phyloP scores from a whole-genome alignment of 2,329 filamentous ascomycete genomes.

The Amauroascus verrucosus region DNA sequence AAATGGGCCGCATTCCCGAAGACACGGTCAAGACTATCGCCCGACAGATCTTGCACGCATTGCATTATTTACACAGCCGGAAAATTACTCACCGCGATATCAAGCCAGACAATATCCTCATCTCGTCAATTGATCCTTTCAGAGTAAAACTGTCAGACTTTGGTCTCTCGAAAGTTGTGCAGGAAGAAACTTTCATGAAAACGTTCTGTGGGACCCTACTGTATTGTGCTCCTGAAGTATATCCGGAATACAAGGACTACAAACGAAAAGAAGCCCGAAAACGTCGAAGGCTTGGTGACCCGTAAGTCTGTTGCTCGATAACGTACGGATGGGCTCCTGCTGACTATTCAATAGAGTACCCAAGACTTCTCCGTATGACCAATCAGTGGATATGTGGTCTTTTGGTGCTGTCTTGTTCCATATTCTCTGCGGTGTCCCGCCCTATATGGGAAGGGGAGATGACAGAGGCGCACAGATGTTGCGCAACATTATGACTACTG shows the following conservation, averaged over 20 bases:
- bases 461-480: conserved; percentile 70
- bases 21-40: conserved; percentile 60
- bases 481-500: conserved; percentile 67
- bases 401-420: conserved; percentile 87
- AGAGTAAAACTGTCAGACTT: conserved; percentile 91
- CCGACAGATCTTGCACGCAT: conserved; percentile 58
- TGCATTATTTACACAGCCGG: conserved; percentile 75
- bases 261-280: conserved; percentile 52
- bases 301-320: conserved; percentile 24
- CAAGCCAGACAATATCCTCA: conserved; percentile 94
- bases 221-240: conserved; percentile 95
- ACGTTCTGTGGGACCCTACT: conserved; percentile 94
- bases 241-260: conserved; percentile 65
- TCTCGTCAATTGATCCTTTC: conserved; percentile 61
- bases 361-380: conserved; percentile 61
- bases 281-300: conserved; percentile 46
- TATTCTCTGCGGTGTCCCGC: conserved; percentile 65
- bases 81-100: conserved; percentile 97
- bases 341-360: conserved; percentile 30
- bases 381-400: conserved; percentile 94
- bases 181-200: conserved; percentile 82
- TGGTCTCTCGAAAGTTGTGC: conserved; percentile 87
- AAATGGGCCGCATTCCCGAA: conserved; percentile 56
- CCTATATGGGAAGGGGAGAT: conserved; percentile 68
- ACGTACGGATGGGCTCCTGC: conserved; percentile 13